Conservation (phyloP, 495 filamentous ascomycete species). For the Aspergillus wentii region DNA sequence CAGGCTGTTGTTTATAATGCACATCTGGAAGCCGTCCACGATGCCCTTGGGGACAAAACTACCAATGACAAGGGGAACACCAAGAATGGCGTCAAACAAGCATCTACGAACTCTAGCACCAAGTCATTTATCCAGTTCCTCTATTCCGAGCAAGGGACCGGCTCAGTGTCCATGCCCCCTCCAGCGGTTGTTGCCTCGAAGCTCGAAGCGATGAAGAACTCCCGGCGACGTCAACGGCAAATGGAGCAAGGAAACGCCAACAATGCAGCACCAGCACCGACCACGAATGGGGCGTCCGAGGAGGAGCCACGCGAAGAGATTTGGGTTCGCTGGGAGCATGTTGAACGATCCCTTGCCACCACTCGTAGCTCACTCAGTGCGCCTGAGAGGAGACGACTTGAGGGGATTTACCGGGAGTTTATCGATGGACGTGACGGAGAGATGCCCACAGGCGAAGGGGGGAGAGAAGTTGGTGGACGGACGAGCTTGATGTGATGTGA, state of each 20-base stretch:
- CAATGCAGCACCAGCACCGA: slow-evolving; percentile 13
- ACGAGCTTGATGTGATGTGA: slow-evolving; percentile 94
- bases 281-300: slow-evolving; percentile 23
- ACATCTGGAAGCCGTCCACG: slow-evolving; percentile 94
- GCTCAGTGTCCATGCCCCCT: slow-evolving; percentile 47
- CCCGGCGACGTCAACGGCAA: slow-evolving; percentile 56
- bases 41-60: slow-evolving; percentile 70
- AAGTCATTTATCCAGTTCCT: slow-evolving; percentile 73
- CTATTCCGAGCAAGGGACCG: slow-evolving; percentile 56
- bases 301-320: slow-evolving; percentile 59
- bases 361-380: slow-evolving; percentile 79
- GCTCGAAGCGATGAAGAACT: slow-evolving; percentile 65
- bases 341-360: slow-evolving; percentile 67
- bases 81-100: slow-evolving; percentile 23
- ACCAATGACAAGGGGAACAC: slow-evolving; percentile 28
- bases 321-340: slow-evolving; percentile 80
- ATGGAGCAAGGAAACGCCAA: slow-evolving; percentile 38
- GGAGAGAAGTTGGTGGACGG: slow-evolving; percentile 85
- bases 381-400: slow-evolving; percentile 67
- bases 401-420: slow-evolving; percentile 86
- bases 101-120: slow-evolving; percentile 29
- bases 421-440: slow-evolving; percentile 86
- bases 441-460: slow-evolving; percentile 86
- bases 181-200: slow-evolving; percentile 69
- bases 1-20: slow-evolving; percentile 95